Conservation (phyloP, 1,139 yeast genomes). For the Candida sp. region DNA sequence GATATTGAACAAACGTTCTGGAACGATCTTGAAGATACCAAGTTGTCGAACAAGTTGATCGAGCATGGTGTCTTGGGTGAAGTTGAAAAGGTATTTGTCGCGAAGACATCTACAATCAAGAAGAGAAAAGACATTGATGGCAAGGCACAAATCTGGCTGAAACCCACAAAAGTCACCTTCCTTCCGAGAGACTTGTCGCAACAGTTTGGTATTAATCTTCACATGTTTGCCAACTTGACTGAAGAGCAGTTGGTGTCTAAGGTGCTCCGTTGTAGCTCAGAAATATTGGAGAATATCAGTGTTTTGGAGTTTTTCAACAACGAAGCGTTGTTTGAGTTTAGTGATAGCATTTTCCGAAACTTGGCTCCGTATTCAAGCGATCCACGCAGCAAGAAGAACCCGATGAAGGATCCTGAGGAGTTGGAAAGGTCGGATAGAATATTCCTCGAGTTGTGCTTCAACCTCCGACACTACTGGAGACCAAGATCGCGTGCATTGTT, state of each 20-base stretch:
- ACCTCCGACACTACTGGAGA: constrained; percentile 84
- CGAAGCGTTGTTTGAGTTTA: constrained; percentile 73
- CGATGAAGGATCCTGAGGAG: constrained; percentile 62
- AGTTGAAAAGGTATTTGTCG: constrained; percentile 79
- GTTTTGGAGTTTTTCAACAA: constrained; percentile 83
- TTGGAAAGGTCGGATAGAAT: constrained; percentile 84
- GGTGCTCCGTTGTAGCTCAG: constrained; percentile 74
- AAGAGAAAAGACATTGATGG: constrained; percentile 23
- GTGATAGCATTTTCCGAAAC: constrained; percentile 65
- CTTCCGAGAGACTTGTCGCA: constrained; percentile 80
- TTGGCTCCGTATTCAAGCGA: constrained; percentile 75
- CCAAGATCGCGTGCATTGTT: constrained; percentile 82
- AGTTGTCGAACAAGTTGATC: constrained; percentile 57
- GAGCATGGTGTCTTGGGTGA: constrained; percentile 79
- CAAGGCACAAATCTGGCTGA: constrained; percentile 21
- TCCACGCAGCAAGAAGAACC: constrained; percentile 39
- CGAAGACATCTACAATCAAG: constrained; percentile 55
- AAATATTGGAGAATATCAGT: constrained; percentile 67
- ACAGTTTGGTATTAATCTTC: constrained; percentile 92
- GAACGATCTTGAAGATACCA: constrained; percentile 58
- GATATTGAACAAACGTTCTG: constrained; percentile 79
- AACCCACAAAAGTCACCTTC: constrained; percentile 55
- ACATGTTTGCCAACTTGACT: constrained; percentile 66
- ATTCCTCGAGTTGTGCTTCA: constrained; percentile 77
- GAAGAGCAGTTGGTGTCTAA: constrained; percentile 69